These are phyloP conservation scores for Salmacisia buchloeana DNA, from an alignment of 1,284 basidiomycete genomes.

Conservation along the genomic window DNA sequence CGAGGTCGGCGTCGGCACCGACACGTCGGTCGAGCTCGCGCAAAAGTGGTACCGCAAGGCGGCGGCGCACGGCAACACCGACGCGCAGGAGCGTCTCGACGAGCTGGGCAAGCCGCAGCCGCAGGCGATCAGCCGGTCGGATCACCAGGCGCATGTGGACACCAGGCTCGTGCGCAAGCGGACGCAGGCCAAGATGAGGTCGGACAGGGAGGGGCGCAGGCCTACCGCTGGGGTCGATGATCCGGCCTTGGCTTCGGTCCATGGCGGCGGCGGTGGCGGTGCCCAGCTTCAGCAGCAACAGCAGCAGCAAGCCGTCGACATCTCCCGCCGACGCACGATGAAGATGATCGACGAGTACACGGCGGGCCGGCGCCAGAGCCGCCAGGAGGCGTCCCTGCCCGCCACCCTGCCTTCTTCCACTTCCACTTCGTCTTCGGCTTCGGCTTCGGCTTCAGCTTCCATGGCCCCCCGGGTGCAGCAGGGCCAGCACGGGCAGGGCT, in stretches of 20 bases:
- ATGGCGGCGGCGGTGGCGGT: not conserved
- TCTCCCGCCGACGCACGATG: constrained; percentile 2
- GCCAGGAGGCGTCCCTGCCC: not conserved
- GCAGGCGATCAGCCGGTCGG: constrained; percentile 64
- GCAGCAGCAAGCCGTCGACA: not conserved
- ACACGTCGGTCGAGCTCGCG: constrained; percentile 61
- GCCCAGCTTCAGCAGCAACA: constrained; percentile 12
- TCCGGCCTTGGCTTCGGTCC: too few species aligned
- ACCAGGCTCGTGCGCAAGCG: constrained; percentile 72
- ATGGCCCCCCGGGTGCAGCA: too few species aligned
- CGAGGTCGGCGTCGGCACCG: constrained; percentile 59
- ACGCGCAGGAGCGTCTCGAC: constrained; percentile 69
- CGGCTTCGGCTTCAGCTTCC: not conserved
- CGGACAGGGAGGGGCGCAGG: constrained; percentile 20
- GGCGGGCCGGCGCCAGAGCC: not conserved
- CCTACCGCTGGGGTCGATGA: constrained; percentile 14
- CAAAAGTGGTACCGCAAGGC: constrained; percentile 69
- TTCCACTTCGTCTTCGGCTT: not conserved
- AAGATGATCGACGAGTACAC: constrained; percentile 5
- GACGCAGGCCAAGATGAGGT: constrained; percentile 61
- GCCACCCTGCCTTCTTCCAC: not conserved
- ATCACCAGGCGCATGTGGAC: constrained; percentile 75
- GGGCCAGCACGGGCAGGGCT: not conserved
- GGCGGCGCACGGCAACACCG: constrained; percentile 69
- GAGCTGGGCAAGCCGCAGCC: constrained; percentile 60